phyloP scores from a whole-genome alignment of 306 rosid species.

The Castanea sativa region DNA sequence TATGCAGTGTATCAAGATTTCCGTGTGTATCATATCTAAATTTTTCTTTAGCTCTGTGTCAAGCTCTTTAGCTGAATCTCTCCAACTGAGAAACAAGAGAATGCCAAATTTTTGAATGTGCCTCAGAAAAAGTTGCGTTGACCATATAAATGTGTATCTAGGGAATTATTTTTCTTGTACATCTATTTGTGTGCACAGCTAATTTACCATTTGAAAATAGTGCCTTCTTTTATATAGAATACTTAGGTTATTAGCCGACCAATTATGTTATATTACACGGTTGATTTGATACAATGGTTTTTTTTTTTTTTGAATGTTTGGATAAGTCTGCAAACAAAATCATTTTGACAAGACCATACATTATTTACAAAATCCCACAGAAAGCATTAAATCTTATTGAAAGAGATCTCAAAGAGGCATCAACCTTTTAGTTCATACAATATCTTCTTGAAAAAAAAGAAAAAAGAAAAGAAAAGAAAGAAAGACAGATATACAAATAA shows the following conservation, averaged over 20 bases:
- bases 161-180: background rate
- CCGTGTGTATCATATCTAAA: background rate
- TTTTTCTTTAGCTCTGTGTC: background rate
- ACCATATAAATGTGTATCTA: background rate
- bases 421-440: background rate
- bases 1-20: background rate
- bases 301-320: background rate
- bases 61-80: background rate
- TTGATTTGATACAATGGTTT: too few species aligned
- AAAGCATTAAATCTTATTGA: background rate
- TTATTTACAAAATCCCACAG: background rate
- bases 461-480: background rate
- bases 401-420: background rate
- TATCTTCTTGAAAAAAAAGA: background rate
- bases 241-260: too few species aligned
- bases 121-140: background rate
- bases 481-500: background rate
- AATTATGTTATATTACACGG: too few species aligned
- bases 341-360: background rate
- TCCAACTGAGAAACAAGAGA: background rate
- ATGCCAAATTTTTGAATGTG: background rate
- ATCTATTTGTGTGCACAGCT: background rate
- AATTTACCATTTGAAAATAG: background rate
- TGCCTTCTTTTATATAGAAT: background rate
- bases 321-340: background rate